Conservation (phyloP, 306 rosid species). For the Psophocarpus tetragonolobus region DNA sequence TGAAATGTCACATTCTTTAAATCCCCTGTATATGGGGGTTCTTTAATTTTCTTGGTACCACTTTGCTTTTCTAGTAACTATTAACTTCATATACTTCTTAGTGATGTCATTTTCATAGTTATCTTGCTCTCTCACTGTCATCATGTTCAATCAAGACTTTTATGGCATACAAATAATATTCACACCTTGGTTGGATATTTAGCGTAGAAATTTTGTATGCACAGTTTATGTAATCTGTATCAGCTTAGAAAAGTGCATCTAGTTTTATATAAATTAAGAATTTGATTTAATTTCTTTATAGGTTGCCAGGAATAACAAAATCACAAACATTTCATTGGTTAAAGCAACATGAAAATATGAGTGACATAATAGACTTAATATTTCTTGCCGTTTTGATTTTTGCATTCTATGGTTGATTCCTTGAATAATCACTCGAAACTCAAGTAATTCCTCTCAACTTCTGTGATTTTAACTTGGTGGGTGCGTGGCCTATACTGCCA, state of each 20-base stretch:
- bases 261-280: neutral
- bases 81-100: constrained; percentile 36
- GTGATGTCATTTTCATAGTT: constrained; percentile 52
- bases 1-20: constrained; percentile 26
- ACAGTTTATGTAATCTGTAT: neutral
- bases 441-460: neutral
- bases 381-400: neutral
- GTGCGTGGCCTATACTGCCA: neutral
- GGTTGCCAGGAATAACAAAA: neutral
- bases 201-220: neutral
- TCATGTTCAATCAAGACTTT: constrained; percentile 41
- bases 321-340: neutral
- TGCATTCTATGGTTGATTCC: neutral
- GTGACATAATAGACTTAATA: neutral
- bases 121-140: constrained; percentile 41
- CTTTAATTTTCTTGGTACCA: constrained; percentile 36
- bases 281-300: neutral
- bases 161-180: neutral
- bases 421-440: neutral
- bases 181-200: constrained; percentile 18
- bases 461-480: constrained; percentile 19
- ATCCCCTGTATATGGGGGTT: constrained; percentile 29
- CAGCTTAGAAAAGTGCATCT: neutral
- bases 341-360: neutral
- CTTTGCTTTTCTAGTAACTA: constrained; percentile 40